phyloP scores from a whole-genome alignment of 208 protist genomes.

The Acanthamoeba triangularis region DNA sequence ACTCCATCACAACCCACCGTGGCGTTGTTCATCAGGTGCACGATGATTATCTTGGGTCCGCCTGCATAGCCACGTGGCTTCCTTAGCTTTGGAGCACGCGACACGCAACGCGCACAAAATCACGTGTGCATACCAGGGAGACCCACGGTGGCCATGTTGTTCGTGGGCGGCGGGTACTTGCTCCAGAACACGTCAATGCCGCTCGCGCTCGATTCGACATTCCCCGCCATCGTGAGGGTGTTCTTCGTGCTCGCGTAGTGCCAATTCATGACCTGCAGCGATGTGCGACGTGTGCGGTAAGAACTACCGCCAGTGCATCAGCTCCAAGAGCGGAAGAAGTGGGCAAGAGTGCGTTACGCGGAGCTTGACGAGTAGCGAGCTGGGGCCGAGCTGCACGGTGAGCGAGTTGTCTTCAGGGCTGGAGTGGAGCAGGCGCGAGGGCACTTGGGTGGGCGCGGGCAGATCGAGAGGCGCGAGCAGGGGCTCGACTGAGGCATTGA shows the following conservation, averaged over 20 bases:
- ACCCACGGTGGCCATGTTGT: background rate
- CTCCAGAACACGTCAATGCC: slow-evolving; percentile 29
- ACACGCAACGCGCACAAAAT: background rate
- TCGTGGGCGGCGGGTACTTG: slow-evolving; percentile 3
- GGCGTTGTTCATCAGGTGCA: slow-evolving; percentile 24
- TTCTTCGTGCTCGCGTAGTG: background rate
- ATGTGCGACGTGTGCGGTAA: background rate
- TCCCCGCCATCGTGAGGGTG: background rate
- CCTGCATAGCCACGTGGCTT: background rate
- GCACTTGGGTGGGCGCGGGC: background rate
- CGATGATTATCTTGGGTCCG: background rate
- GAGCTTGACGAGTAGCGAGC: background rate
- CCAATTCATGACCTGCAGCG: background rate
- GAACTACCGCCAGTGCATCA: too few species aligned
- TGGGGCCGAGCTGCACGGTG: background rate
- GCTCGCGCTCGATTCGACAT: background rate
- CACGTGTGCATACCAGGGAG: background rate
- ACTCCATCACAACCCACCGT: background rate
- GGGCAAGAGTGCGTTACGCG: background rate
- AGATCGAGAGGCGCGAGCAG: background rate
- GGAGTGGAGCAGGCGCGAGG: background rate
- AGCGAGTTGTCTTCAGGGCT: background rate
- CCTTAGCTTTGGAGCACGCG: background rate
- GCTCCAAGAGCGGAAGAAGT: too few species aligned
- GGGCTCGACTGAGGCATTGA: too few species aligned